Evolutionary conservation across 2,329 filamentous ascomycete genomes (phyloP), one percentile per base, ranked within the genome.

Genomic region (Didymella glomerata): DNA sequence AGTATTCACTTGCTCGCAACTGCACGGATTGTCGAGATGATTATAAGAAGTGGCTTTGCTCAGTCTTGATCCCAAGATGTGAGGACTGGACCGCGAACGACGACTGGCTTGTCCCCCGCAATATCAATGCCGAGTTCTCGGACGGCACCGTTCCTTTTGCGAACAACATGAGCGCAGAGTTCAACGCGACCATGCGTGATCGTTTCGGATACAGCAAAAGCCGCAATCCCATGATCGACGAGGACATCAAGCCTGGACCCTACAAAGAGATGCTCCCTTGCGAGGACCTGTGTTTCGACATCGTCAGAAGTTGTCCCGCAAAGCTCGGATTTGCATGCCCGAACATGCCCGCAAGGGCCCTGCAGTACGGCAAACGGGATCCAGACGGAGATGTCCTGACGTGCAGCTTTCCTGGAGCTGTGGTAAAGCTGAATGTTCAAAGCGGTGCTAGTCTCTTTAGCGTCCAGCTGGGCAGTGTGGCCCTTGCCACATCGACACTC

Each of bases 41-140:
- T 9, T 99, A 99, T 84, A 97, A 96, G 76, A 83, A 88, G 71
- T 99, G 95, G 95, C 88, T 99, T 20, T 99, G 95, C 80, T 90
- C 92, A 24, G 93, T 98, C 27, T 90, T 88, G 16, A 95, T 99
- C 62, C 95, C 95, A 1, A 90, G 93, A 28, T 99, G 95, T 80
- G 89, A 92, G 71, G 94, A 97, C 78, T 95, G 91, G 69, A 86
- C 84, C 49, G 86, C 83, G 48, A 69, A 76, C 1, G 80, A 82
- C 14, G 52, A 20, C 2, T 72, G 60, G 49, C 83, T 92, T 2
- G 85, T 88, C 60, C 81, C 84, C 20, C 90, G 95, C 45, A 95
- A 94, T 70, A 84, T 92, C 52, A 86, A 83, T 30, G 61, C 89
- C 59, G 68, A 84, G 0, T 94, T 93, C 68, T 84, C 89, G 18